phyloP scores from a whole-genome alignment of 2,329 filamentous ascomycete genomes.

The Talaromyces sp. region DNA sequence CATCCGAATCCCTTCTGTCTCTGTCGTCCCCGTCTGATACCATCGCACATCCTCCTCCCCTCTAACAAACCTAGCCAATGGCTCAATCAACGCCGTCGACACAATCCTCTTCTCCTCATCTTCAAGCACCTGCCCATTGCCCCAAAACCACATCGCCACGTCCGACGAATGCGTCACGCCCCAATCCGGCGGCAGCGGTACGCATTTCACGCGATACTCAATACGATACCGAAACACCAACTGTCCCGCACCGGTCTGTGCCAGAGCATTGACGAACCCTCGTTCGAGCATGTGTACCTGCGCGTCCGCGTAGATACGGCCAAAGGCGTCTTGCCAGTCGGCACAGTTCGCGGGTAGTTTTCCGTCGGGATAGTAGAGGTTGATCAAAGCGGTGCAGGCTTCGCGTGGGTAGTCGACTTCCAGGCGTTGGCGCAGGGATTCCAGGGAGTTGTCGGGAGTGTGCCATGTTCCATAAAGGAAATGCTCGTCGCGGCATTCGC shows the following conservation, averaged over 20 bases:
- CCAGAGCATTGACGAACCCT: conserved; percentile 44
- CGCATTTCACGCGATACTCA: conserved; percentile 47
- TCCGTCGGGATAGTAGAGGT: conserved; percentile 37
- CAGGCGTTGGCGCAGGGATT: conserved; percentile 41
- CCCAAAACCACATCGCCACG: conserved; percentile 52
- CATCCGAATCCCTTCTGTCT: conserved; percentile 19
- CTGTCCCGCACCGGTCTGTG: conserved; percentile 36
- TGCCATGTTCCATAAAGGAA: conserved; percentile 47
- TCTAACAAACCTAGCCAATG: conserved; percentile 23
- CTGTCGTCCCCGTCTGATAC: conserved; percentile 10
- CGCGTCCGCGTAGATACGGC: conserved; percentile 50
- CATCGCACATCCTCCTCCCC: conserved; percentile 15
- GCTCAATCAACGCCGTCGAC: conserved; percentile 21
- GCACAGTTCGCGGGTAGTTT: conserved; percentile 33
- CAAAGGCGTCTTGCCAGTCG: conserved; percentile 49
- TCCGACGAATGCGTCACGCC: conserved; percentile 52
- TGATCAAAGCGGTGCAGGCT: conserved; percentile 40
- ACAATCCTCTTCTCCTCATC: conserved; percentile 41
- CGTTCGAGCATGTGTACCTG: conserved; percentile 51
- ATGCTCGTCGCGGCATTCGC: conserved; percentile 51
- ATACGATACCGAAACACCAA: conserved; percentile 50
- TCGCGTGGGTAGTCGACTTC: conserved; percentile 47
- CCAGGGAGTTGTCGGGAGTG: conserved; percentile 39
- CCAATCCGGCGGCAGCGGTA: conserved; percentile 41
- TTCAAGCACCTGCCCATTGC: conserved; percentile 39